Base-by-base conservation (phyloP, 2,329 filamentous ascomycete genomes). In the Epichloe gansuensis region DNA sequence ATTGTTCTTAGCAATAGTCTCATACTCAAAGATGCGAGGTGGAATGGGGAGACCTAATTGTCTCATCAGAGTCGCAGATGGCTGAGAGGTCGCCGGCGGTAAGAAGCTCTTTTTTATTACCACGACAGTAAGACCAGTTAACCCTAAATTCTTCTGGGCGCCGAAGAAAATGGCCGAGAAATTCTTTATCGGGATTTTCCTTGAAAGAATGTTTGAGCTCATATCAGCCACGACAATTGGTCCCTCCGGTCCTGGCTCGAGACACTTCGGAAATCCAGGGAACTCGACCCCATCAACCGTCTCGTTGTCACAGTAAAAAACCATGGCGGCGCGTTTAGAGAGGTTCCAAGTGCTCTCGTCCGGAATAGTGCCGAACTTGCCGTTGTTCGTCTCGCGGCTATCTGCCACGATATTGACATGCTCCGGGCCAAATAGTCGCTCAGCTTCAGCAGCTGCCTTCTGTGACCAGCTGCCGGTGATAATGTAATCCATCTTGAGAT, bases 221-320 rank as follows among this genome's bases (percentile, higher is more conserved):
- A 97, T 95, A 68, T 97, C 91, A 21, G 87, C 89, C 5, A 95
- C 84, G 5, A 97, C 85, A 54, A 95, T 78, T 1, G 83, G 82
- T 8, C 82, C 81, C 48, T 82, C 77, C 1, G 74, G 68, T 6
- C 68, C 68, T 11, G 77, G 69, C 47, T 79, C 77, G 25, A 94
- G 74, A 7, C 68, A 66, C 56, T 82, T 71, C 25, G 91, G 91
- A 63, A 81, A 80, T n/a, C 61, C 69, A 5, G 85, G 88, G 60
- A 94, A 95, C 64, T 97, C 91, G 17, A 97, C 89, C 36, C 90
- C 90, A 61, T 95, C 89, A 5, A 94, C 88, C 0, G 89, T 95
- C 74, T 97, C 90, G 61, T 97, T 97, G 67, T 90, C 86, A 67
- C 91, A 95, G 66, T 82, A 90, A 69, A 96, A 97, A 2, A 91